These are phyloP conservation scores for Cudoniella acicularis DNA, from an alignment of 495 filamentous ascomycete genomes.

Conservation along the genomic window DNA sequence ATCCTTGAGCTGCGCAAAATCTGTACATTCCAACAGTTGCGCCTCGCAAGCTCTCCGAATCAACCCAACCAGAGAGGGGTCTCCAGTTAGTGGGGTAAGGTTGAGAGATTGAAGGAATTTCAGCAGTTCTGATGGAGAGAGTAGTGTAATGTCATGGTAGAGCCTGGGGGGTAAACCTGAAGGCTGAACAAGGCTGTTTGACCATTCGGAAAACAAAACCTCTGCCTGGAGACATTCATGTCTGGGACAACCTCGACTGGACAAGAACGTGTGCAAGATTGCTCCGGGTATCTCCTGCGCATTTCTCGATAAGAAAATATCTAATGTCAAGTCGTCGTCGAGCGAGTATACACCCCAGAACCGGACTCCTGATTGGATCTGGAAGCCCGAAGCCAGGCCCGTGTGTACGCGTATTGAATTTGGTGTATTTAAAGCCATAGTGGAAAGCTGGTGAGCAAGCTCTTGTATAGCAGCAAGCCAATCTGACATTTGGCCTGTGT, in stretches of 20 bases:
- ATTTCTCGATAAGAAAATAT: constrained; percentile 54
- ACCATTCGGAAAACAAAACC: constrained; percentile 39
- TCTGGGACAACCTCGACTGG: constrained; percentile 43
- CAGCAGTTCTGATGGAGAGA: constrained; percentile 49
- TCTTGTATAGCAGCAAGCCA: constrained; percentile 5
- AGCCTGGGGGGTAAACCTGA: constrained; percentile 40
- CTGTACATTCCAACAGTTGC: constrained; percentile 48
- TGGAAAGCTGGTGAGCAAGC: constrained; percentile 3
- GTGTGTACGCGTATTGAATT: constrained; percentile 24
- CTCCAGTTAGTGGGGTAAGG: constrained; percentile 26
- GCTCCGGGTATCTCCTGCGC: constrained; percentile 45
- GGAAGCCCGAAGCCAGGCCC: constrained; percentile 54
- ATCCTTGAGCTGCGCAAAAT: constrained; percentile 45
- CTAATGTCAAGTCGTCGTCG: constrained; percentile 36
- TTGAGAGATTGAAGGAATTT: constrained; percentile 48
- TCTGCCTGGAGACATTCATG: constrained; percentile 51
- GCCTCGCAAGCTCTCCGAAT: constrained; percentile 42
- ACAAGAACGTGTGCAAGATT: constrained; percentile 55
- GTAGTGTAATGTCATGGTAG: constrained; percentile 48
- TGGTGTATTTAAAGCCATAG: not conserved
- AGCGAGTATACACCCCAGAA: constrained; percentile 55
- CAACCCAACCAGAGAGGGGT: constrained; percentile 23
- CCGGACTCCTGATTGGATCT: constrained; percentile 40
- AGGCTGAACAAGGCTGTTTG: constrained; percentile 30
- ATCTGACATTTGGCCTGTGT: not conserved